Base-by-base conservation (phyloP, 2,329 filamentous ascomycete genomes). In the Alternaria brassicae region DNA sequence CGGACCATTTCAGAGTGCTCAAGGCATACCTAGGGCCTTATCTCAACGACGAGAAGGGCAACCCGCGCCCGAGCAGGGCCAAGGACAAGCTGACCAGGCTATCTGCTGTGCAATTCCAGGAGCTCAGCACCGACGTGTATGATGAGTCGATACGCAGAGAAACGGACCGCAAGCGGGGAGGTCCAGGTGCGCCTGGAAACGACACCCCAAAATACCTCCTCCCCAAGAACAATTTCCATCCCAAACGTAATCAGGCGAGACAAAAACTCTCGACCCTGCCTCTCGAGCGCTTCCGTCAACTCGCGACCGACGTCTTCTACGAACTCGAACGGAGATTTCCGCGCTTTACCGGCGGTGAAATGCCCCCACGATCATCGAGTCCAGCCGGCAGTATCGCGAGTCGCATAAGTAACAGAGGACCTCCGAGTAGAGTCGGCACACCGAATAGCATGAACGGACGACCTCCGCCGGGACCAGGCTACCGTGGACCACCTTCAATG, bases 71-170 rank as follows among this genome's bases (percentile, higher is more conserved):
- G 27, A 97, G 96, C 79, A 90, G 93, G 79, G 95, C 95, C 56
- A 89, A 93, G 72, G 95, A 98, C 79, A 99, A 99, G 83, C 85
- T 98, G 57, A 84, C 97, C 60, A 88, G 94, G 59, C 85, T 99
- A 51, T 97, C 93, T 1, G 84, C 90, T 1, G 92, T 96, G 27
- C 95, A 99, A 78, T 98, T 99, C 78, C 92, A 96, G 79, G 95
- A 99, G 81, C 85, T 99, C 63, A 97, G 93, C 79, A 98, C 94
- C 58, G 95, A 99, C 80, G 94, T 99, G 39, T 98, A 91, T 80
- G 95, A 99, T 79, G 95, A 99, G 80, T 84, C 98, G 66, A 84
- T 96, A 68, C 89, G 95, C 60, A 88, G 95, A 65, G 93, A 98
- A 78, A 86, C 91, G 66, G 84, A 83, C 51, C 79, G 81, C 36